Base-by-base conservation (phyloP, 208 protist species). In the Trypanosoma theileri region DNA sequence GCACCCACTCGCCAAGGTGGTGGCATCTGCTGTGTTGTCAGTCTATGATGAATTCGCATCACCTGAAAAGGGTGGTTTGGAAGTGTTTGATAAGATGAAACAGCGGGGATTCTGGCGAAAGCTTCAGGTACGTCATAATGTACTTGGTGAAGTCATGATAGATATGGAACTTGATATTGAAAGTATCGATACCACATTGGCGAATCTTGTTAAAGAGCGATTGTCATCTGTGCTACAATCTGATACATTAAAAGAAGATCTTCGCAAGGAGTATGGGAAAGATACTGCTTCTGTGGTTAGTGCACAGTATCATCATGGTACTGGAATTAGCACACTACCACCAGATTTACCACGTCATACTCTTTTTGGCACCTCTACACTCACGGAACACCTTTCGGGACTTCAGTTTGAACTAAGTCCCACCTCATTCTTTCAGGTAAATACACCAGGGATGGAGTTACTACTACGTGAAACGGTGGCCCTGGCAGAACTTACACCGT, bases 361-460 rank as follows among this genome's bases (percentile, higher is more conserved):
- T 21, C 65, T 97, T 55, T 81, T 72, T 54, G 92, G 92, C n/a
- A 48, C 35, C 0, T 3, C 80, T 9, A 85, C 77, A 46, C 81
- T 98, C 21, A 83, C 82, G 7, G 93, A 97, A 69, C 71, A 80
- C 14, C 66, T 97, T 1, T 71, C 74, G 0, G 91, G 90, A 0
- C 71, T 90, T 24, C 59, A 69, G 57, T 99, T 97, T 76, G 82
- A 97, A 54, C 87, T 99, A 7, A 96, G 88, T 59, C 86, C 95
- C 13, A 85, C 81, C 9, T 86, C 94, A 6, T 99, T 99, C 69
- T 99, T 99, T 71, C 97, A 99, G 82, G 93, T 98, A 0, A 99
- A 99, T 81, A 98, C 86, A 4, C 71, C 79, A 10, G 94, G 86
- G 35, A 91, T 92, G 60, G 94, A 98, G 54, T 19, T 69, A 4